Evolutionary conservation across 176 grass and related monocot species (phyloP), one percentile per base, ranked within the genome.

Genomic region (Rhipidocladum racemiflorum): DNA sequence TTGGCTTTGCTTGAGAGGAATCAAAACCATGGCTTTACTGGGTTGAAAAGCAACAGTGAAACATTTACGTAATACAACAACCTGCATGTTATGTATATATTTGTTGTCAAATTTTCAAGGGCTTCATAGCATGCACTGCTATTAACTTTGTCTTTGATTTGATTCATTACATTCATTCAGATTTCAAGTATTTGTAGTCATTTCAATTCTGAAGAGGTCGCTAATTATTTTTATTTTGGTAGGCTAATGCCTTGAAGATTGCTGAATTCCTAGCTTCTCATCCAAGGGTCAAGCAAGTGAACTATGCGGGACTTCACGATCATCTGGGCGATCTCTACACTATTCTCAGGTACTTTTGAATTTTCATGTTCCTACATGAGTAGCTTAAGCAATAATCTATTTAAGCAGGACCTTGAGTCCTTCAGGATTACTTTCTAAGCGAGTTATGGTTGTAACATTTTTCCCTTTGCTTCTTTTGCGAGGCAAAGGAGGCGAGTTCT

Each of bases 211-310:
- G 8, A 36, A 6, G 39, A 70, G 55, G 6, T 63, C 46, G 57
- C 76, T 21, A 0, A 12, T 75, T 44, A 46, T 18, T 84, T n/a
- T 56, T 49, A 81, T 77, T 18, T 82, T 84, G 34, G 76, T 36
- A 98, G 96, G 96, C 75, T 68, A 98, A 98, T 91, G 92, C 96
- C 17, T 89, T 95, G 77, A 98, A 98, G 84, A 88, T 98, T 86
- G 96, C 96, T 81, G 96, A 98, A 75, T 98, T 95, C 62, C 65
- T 98, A 77, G 91, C 87, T 57, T 89, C 96, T 86, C 96, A 95
- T 79, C 91, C 90, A 77, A 93, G 63, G 81, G 86, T 95, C 69
- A 91, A 90, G 82, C 72, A 88, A 95, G 96, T 98, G 16, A 93
- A 91, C 63, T 98, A 98, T 54, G 96, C 89, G 2, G 96, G 92